phyloP scores from a whole-genome alignment of 1,284 basidiomycete genomes.

The Ceratobasidium sp. region DNA sequence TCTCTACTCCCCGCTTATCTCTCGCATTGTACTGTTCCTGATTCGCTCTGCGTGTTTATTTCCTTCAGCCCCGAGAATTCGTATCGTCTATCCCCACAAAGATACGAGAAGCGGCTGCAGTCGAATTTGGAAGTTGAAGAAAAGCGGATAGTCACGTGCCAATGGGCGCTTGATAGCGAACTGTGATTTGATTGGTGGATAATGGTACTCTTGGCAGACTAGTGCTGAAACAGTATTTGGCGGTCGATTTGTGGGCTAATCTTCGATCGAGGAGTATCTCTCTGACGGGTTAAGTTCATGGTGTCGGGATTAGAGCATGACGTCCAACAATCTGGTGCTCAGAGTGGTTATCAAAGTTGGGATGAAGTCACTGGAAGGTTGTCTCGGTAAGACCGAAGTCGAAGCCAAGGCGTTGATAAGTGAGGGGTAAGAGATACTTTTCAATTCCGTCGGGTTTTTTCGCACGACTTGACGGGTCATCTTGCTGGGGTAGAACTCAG shows the following conservation, averaged over 20 bases:
- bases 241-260: not conserved
- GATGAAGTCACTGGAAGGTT: no score
- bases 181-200: constrained; percentile 8
- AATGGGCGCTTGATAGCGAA: not conserved
- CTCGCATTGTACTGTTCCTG: not conserved
- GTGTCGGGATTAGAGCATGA: no score
- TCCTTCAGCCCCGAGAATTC: not conserved
- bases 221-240: not conserved
- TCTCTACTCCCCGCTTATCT: constrained; percentile 39
- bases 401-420: no score
- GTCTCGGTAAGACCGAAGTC: no score
- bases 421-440: no score
- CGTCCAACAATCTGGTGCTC: no score
- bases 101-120: constrained; percentile 35
- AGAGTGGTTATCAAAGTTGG: no score
- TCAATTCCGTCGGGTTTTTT: no score
- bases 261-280: not conserved
- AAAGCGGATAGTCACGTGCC: not conserved
- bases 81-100: not conserved
- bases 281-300: not conserved
- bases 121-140: not conserved
- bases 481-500: no score
- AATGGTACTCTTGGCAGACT: not conserved
- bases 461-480: no score
- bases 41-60: not conserved